Percentiles rank a stretch among this genome's conserved stretches.
Conservation (phyloP, 441 rosid genomes). For the Cnidoscolus chayamansa region DNA sequence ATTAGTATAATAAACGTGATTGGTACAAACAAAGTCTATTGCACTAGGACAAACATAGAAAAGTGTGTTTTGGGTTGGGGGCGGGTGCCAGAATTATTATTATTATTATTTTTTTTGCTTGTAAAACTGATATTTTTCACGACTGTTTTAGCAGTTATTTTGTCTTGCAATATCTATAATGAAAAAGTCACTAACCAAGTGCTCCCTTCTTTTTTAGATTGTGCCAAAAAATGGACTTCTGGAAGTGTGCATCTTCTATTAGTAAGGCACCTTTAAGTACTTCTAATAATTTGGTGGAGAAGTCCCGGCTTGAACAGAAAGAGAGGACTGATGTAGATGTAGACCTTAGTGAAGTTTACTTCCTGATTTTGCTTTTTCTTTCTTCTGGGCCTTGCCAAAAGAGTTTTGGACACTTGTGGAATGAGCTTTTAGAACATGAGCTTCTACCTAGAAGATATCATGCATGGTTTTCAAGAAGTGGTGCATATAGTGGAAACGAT, state of each 20-base stretch:
- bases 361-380: slow-evolving; percentile 85
- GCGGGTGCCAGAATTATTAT: not conserved
- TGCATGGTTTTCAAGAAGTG: slow-evolving; percentile 92
- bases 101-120: not conserved
- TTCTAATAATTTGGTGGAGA: slow-evolving; percentile 42
- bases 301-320: slow-evolving; percentile 40
- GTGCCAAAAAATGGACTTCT: slow-evolving; percentile 48
- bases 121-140: not conserved
- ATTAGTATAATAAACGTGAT: no score
- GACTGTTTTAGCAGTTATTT: not conserved
- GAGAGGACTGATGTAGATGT: slow-evolving; percentile 55
- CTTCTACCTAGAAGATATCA: slow-evolving; percentile 97
- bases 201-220: slow-evolving; percentile 36
- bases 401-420: slow-evolving; percentile 59
- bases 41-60: not conserved
- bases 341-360: slow-evolving; percentile 88
- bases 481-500: slow-evolving; percentile 55
- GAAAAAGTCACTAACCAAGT: slow-evolving; percentile 15
- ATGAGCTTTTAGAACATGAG: slow-evolving; percentile 79
- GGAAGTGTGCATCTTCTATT: slow-evolving; percentile 53
- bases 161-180: slow-evolving; percentile 5
- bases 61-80: not conserved
- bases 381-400: slow-evolving; percentile 84
- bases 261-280: slow-evolving; percentile 44
- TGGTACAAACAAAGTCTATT: not conserved